A percentile compares a stretch with the other conserved stretches of the same genome.
These are phyloP conservation scores for Cryphonectria radicalis DNA, from an alignment of 2,329 filamentous ascomycete species.

Conservation along the genomic window DNA sequence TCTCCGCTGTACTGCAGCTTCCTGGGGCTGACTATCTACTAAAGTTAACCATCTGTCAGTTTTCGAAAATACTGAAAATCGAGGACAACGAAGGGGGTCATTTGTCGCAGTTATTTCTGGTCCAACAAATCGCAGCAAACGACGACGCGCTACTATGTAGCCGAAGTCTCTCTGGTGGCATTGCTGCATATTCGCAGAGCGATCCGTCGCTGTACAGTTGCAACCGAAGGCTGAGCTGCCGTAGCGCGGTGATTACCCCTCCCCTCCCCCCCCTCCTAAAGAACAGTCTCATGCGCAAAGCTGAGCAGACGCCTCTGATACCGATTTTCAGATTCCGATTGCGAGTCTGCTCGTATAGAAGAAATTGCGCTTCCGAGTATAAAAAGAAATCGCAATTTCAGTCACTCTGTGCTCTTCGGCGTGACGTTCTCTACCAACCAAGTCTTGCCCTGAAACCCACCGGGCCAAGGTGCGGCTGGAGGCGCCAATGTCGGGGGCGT, in stretches of 20 bases:
- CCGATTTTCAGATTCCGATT: neutral
- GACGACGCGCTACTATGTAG: neutral
- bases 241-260: neutral
- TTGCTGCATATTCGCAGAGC: neutral
- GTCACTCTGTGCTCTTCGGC: neutral
- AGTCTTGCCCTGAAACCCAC: neutral
- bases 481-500: constrained; percentile 15
- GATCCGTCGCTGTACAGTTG: neutral
- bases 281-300: neutral
- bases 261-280: neutral
- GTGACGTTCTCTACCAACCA: neutral
- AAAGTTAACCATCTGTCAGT: neutral
- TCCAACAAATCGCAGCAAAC: neutral
- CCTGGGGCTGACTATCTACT: neutral
- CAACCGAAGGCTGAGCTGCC: neutral
- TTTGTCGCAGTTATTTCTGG: constrained; percentile 5
- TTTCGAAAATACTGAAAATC: neutral
- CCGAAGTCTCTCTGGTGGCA: neutral
- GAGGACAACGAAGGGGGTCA: neutral
- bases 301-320: neutral
- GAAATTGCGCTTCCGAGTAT: neutral
- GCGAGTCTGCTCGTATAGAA: neutral
- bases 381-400: constrained; percentile 5
- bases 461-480: neutral
- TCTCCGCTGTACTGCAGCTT: neutral